Evolutionary conservation across 1,284 basidiomycete genomes (phyloP).

Genomic region (Afroboletus lepidellus): DNA sequence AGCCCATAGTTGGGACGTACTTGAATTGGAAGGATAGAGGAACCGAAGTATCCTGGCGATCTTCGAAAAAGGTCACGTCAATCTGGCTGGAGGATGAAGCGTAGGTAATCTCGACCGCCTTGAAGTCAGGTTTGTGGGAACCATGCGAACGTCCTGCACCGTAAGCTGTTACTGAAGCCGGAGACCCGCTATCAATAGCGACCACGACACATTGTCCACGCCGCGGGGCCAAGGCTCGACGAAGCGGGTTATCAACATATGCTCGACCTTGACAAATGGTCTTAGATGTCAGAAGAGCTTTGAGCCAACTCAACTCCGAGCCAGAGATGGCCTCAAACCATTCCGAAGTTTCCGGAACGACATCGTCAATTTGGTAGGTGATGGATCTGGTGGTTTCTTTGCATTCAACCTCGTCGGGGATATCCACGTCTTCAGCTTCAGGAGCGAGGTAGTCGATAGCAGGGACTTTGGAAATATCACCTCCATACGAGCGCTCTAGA

Average conservation of each 20-base stretch:
- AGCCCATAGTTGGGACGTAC: constrained; percentile 89
- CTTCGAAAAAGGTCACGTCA: constrained; percentile 81
- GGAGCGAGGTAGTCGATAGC: constrained; percentile 84
- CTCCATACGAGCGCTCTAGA: constrained; percentile 76
- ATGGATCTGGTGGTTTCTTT: constrained; percentile 46
- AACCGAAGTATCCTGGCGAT: constrained; percentile 73
- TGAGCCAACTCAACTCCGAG: constrained; percentile 78
- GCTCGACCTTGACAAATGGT: constrained; percentile 83
- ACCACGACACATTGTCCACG: constrained; percentile 75
- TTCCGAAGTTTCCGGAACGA: constrained; percentile 57
- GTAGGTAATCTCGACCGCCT: constrained; percentile 79
- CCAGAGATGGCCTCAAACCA: constrained; percentile 92
- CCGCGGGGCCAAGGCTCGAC: constrained; percentile 85
- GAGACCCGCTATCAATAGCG: constrained; percentile 43
- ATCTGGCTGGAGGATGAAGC: constrained; percentile 58
- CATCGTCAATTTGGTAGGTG: constrained; percentile 56
- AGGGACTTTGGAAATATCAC: constrained; percentile 80
- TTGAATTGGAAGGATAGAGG: constrained; percentile 82
- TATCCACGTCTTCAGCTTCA: constrained; percentile 40
- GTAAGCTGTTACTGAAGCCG: constrained; percentile 61
- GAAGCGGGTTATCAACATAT: constrained; percentile 89
- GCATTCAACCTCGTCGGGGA: constrained; percentile 49
- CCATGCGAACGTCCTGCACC: constrained; percentile 85
- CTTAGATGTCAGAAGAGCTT: constrained; percentile 79
- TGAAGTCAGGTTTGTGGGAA: constrained; percentile 72